Base-by-base conservation (phyloP, 257 asterid genomes). In the Solanum lycopersicoides region DNA sequence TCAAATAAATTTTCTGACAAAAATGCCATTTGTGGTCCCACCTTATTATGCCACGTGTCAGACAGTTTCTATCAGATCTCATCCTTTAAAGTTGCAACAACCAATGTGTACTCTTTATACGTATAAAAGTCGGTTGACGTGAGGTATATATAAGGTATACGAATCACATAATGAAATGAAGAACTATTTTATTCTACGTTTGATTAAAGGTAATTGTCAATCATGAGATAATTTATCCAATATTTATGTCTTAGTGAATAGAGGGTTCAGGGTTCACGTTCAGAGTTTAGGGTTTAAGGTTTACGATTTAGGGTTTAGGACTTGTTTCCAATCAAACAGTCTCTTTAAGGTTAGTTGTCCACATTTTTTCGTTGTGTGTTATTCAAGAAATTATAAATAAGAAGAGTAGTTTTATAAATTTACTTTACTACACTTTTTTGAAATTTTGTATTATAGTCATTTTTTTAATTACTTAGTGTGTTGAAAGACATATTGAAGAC, bases 151-250 rank as follows among this genome's bases (percentile, higher is more conserved):
- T 56, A 56, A 56, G 4, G 4, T 53, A 53, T 56, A 56, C 7
- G 10, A 18, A 56, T 6, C 0, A 56, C n/a, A 18, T 18, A 56
- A 56, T 18, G 8, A 56, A 18, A 7, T 18, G 3, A 0, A 3
- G 1, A 0, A 18, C 0, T 53, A 7, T 16, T 53, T 53, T 53
- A 53, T 53, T 3, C 4, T 18, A 18, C 2, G 10, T 53, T 53
- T 18, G 4, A 2, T 53, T 18, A 7, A 5, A 16, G 1, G 1
- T 18, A 16, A 16, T 6, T 16, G 63, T 0, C 0, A 7, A 0
- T 53, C 0, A 1, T 53, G n/a, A 6, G 0, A 16, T 53, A 53
- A 18, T 53, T 53, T 53, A 53, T 53, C 0, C 0, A 18, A 3
- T 53, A 53, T 53, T 53, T 6, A 53, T 16, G 60, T 0, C 0